Base-by-base conservation (phyloP, 352 stramenopile species). In the Pythium aquatile region DNA sequence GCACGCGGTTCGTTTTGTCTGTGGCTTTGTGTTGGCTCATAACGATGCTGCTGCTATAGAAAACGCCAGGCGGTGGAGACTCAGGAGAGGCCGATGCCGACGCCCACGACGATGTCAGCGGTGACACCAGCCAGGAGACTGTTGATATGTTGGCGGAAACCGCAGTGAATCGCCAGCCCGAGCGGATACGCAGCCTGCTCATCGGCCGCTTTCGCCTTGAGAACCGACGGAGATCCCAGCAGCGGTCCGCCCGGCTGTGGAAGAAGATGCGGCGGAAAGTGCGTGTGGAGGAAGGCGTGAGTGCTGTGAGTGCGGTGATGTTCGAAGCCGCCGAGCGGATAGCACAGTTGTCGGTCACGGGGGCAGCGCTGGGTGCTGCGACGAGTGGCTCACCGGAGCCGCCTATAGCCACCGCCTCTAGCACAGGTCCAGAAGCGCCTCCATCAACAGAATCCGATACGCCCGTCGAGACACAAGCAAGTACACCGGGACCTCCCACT, bases 221-320 rank as follows among this genome's bases (percentile, higher is more conserved):
- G 16, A 77, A 89, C 42, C 78, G 75, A 42, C 67, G 77, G 33
- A 76, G 77, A 10, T 70, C 74, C 42, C 79, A 75, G 44, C 79
- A 84, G 52, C 81, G 84, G 33, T 81, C 76, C 4, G 83, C 87
- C 32, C 84, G 86, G 53, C 57, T 76, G 14, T 89, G 82, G 82
- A 76, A 78, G 33, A 82, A 85, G 60, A 78, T 78, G 39, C 75
- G 78, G 9, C 69, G 81, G 53, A 77, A 80, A 55, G 79, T 91
- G 16, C 72, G 77, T 5, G 71, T 87, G 51, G 78, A 91, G 55
- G 82, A 91, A 68, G 75, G 68, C 30, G 79, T 82, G 17, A 83
- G 67, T 58, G 81, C 77, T 8, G 42, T 49, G 44, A 51, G 44
- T 51, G 44, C 44, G 2, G 77, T 81, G 26, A 76, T 79, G 72